A percentile compares a stretch with the other conserved stretches of the same genome.
phyloP scores from a whole-genome alignment of 129 eudicot genomes.

The Solidago caesia region DNA sequence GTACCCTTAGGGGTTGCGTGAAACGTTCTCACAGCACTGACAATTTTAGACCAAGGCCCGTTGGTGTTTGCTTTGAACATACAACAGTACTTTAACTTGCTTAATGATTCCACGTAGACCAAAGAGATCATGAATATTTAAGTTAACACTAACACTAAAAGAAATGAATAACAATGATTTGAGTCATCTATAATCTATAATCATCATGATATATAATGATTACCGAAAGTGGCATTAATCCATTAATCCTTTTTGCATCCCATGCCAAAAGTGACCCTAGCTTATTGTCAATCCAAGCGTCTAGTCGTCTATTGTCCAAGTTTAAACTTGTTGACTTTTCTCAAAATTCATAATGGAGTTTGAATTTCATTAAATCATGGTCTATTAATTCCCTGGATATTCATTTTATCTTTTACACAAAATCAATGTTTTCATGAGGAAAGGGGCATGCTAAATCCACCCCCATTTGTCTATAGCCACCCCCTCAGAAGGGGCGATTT shows the following conservation, averaged over 20 bases:
- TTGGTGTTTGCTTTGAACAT: too few relatives aligned
- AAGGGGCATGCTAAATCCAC: too few relatives aligned
- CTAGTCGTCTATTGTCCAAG: conserved; percentile 1
- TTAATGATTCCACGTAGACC: too few relatives aligned
- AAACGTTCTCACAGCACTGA: too few relatives aligned
- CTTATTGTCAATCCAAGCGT: conserved; percentile 18
- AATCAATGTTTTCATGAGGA: not conserved
- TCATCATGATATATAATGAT: conserved; percentile 17
- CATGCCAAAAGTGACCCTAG: conserved; percentile 28
- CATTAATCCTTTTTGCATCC: conserved; percentile 9
- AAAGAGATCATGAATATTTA: too few relatives aligned
- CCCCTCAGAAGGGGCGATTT: too few relatives aligned
- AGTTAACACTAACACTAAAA: too few relatives aligned
- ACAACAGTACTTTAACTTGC: too few relatives aligned
- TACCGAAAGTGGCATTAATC: conserved; percentile 19
- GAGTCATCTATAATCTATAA: conserved; percentile 4
- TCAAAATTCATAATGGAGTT: not conserved
- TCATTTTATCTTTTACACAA: not conserved
- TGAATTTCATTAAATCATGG: not conserved
- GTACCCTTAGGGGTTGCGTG: too few relatives aligned
- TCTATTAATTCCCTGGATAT: not conserved
- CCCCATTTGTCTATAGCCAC: too few relatives aligned
- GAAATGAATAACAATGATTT: conserved; percentile 9
- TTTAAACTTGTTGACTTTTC: not conserved
- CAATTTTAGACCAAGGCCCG: too few relatives aligned